phyloP scores from a whole-genome alignment of 2,329 filamentous ascomycete species.

The Trichoderma sp. region DNA sequence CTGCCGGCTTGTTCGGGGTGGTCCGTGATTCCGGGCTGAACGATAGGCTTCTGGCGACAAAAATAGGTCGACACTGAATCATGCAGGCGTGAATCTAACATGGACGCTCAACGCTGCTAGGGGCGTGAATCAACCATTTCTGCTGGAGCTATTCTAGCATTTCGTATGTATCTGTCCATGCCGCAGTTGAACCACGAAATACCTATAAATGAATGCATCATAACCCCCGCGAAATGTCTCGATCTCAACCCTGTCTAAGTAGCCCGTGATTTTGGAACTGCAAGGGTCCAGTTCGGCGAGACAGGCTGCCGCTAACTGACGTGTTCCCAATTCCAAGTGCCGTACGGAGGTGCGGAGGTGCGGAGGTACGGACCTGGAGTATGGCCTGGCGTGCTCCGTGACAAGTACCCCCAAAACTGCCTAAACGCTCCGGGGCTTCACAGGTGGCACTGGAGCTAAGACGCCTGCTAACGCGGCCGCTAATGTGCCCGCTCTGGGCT shows the following conservation, averaged over 20 bases:
- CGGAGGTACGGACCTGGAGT: conserved; percentile 6
- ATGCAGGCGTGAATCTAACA: neutral
- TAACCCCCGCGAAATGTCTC: neutral
- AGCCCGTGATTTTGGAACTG: neutral
- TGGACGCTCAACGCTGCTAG: neutral
- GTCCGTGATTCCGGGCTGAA: neutral
- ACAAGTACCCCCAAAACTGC: neutral
- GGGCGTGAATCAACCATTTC: neutral
- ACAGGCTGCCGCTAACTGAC: conserved; percentile 21
- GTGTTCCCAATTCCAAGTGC: conserved; percentile 5
- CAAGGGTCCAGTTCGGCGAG: conserved; percentile 3
- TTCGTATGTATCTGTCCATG: neutral
- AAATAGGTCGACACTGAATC: neutral
- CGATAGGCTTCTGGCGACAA: neutral
- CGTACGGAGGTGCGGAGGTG: conserved; percentile 12
- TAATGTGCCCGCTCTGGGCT: neutral
- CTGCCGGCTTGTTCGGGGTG: neutral
- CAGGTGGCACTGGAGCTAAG: neutral
- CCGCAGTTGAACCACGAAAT: no score
- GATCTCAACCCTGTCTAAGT: neutral
- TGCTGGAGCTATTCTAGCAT: neutral
- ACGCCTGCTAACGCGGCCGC: neutral
- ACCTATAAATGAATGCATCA: neutral
- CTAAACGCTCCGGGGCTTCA: neutral
- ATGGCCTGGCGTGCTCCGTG: neutral